These are phyloP conservation scores for Beauveria scarabaeidicola DNA, from an alignment of 2,329 filamentous ascomycete species.

Conservation along the genomic window DNA sequence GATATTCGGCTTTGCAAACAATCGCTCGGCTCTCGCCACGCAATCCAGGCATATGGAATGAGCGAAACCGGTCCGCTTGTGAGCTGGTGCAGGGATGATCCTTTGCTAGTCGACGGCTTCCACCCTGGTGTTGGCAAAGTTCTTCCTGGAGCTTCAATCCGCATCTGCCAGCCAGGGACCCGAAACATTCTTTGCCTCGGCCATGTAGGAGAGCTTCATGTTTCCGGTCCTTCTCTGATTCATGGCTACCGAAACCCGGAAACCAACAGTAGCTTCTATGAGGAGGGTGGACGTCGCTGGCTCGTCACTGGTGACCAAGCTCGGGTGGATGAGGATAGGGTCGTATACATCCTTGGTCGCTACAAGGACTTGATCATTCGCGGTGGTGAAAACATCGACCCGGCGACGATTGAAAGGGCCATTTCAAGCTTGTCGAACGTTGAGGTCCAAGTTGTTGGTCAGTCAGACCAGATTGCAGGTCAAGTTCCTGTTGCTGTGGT, in stretches of 20 bases:
- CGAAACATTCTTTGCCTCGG: conserved; percentile 21
- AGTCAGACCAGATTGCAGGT: conserved; percentile 35
- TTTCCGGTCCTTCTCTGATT: conserved; percentile 29
- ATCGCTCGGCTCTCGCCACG: conserved; percentile 23
- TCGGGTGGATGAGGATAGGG: conserved; percentile 27
- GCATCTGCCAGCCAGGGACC: conserved; percentile 27
- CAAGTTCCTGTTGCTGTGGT: conserved; percentile 40
- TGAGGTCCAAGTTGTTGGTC: conserved; percentile 32
- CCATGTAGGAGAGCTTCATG: conserved; percentile 32
- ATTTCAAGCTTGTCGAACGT: conserved; percentile 26
- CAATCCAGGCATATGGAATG: conserved; percentile 36
- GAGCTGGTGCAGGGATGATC: conserved; percentile 29
- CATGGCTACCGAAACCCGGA: conserved; percentile 23
- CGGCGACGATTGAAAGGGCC: conserved; percentile 26
- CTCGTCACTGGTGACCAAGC: conserved; percentile 34
- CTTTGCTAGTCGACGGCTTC: conserved; percentile 22
- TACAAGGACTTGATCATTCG: conserved; percentile 39
- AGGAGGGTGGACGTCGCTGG: conserved; percentile 27
- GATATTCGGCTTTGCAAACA: conserved; percentile 26
- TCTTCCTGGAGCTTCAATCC: conserved; percentile 29
- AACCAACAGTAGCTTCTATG: conserved; percentile 26
- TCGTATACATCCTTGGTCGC: conserved; percentile 31
- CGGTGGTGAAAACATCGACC: conserved; percentile 36
- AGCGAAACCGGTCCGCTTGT: conserved; percentile 34
- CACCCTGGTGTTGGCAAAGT: conserved; percentile 34